Percentiles rank a stretch among this genome's conserved stretches.
phyloP scores from a whole-genome alignment of 2,329 filamentous ascomycete species.

The Teratosphaeria pseudoeucalypti region DNA sequence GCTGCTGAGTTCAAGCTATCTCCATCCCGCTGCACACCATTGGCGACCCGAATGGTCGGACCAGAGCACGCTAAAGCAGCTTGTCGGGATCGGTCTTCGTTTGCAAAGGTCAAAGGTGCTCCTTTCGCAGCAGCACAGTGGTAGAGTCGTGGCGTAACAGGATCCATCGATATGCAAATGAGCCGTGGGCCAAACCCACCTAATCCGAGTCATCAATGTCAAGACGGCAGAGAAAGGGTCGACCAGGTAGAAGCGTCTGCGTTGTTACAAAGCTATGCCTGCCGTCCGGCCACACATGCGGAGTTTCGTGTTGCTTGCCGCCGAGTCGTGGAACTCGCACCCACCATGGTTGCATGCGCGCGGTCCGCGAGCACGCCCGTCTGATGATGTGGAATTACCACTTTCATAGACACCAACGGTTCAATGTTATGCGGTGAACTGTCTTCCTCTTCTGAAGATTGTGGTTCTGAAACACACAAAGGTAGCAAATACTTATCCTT shows the following conservation, averaged over 20 bases:
- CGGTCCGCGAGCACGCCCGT: not conserved
- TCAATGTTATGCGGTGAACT: not conserved
- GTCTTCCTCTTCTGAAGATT: no score
- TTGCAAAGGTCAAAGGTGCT: not conserved
- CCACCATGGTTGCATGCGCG: not conserved
- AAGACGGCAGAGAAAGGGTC: not conserved
- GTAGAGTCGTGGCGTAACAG: not conserved
- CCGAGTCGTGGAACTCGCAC: not conserved
- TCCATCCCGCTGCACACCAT: not conserved
- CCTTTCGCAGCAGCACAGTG: not conserved
- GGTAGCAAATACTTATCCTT: no score
- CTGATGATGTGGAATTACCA: not conserved
- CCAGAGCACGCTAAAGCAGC: not conserved
- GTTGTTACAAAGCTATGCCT: not conserved
- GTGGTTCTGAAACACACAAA: no score
- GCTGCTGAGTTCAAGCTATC: not conserved
- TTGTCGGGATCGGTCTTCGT: not conserved
- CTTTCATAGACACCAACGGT: not conserved
- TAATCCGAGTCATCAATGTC: not conserved
- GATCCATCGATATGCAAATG: not conserved
- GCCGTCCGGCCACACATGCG: not conserved
- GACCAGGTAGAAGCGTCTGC: not conserved
- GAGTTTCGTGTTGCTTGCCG: not conserved
- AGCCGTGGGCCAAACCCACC: not conserved
- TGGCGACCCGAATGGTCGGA: not conserved